Percentiles rank a stretch among this genome's conserved stretches.
phyloP scores from a whole-genome alignment of 345 rosid species.

The Sisymbrium altissimum region DNA sequence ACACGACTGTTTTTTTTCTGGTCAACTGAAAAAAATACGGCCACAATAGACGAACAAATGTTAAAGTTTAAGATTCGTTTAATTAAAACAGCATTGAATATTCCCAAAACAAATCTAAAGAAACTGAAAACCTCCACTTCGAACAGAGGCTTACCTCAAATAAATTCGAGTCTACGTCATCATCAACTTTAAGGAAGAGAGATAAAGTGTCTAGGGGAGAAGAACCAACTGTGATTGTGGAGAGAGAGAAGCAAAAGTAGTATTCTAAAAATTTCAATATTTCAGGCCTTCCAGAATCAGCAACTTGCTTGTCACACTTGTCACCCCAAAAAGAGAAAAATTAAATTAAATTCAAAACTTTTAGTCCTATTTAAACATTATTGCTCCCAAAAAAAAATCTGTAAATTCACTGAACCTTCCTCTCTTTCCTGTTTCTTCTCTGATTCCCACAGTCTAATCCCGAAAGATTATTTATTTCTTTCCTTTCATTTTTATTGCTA shows the following conservation, averaged over 20 bases:
- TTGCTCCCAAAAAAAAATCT: not conserved
- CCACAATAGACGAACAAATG: not conserved
- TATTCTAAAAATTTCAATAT: too few relatives aligned
- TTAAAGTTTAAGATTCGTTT: conserved; percentile 1
- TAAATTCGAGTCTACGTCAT: conserved; percentile 4
- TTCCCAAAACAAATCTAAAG: not conserved
- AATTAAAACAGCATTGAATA: conserved; percentile 4
- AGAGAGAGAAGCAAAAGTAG: not conserved
- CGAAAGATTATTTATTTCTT: conserved; percentile 2
- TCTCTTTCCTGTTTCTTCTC: conserved; percentile 27
- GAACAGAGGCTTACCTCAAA: conserved; percentile 6
- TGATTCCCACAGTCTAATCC: conserved; percentile 27
- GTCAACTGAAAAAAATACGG: not conserved
- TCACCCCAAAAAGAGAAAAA: conserved; percentile 23
- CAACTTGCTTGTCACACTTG: conserved; percentile 38
- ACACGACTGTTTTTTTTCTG: conserved; percentile 4
- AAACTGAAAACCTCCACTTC: not conserved
- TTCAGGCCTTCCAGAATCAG: conserved; percentile 25
- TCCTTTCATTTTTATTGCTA: not conserved
- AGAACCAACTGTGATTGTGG: conserved; percentile 28
- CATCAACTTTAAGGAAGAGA: not conserved
- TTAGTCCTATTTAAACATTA: not conserved
- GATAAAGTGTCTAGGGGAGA: conserved; percentile 31
- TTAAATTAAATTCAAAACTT: not conserved
- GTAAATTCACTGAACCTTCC: conserved; percentile 38